These are phyloP conservation scores for Suillus fuscotomentosus DNA, from an alignment of 768 basidiomycete species.

Conservation along the genomic window DNA sequence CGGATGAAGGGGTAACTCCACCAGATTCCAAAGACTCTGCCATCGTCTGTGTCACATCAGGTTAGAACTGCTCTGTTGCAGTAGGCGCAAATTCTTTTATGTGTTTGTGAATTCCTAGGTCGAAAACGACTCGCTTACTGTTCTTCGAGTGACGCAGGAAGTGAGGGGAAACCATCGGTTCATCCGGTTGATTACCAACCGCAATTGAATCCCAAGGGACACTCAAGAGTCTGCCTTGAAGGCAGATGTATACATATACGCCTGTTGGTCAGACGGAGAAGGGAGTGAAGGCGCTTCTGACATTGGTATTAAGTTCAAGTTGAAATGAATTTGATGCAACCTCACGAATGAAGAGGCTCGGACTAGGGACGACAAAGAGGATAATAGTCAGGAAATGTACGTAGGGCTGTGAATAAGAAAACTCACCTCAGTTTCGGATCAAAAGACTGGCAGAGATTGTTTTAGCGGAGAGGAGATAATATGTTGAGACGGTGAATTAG, in stretches of 20 bases:
- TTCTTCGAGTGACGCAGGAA: slow-evolving; percentile 50
- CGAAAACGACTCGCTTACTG: slow-evolving; percentile 45
- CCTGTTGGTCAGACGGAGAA: slow-evolving; percentile 38
- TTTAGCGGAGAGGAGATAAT: no score
- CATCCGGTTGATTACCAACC: no score
- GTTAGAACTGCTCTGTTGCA: slow-evolving; percentile 18
- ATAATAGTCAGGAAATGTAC: no score
- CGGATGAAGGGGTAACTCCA: slow-evolving; percentile 38
- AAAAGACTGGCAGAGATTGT: no score
- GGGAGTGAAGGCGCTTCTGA: slow-evolving; percentile 31
- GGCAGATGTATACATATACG: slow-evolving; percentile 55
- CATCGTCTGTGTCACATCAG: slow-evolving; percentile 28
- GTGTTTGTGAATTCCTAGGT: slow-evolving; percentile 54
- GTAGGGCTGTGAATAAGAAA: no score
- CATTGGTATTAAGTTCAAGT: background rate
- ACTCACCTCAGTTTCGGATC: no score
- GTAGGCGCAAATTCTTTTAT: slow-evolving; percentile 40
- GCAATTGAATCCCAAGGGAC: no score
- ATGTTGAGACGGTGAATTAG: no score
- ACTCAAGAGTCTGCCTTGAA: slow-evolving; percentile 48
- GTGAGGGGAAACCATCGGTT: no score
- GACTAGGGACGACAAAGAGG: no score
- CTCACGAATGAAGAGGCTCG: no score
- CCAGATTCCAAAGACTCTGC: slow-evolving; percentile 46
- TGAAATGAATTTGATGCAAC: background rate